phyloP scores from a whole-genome alignment of 768 basidiomycete species.

The Hypholoma sublateritium region DNA sequence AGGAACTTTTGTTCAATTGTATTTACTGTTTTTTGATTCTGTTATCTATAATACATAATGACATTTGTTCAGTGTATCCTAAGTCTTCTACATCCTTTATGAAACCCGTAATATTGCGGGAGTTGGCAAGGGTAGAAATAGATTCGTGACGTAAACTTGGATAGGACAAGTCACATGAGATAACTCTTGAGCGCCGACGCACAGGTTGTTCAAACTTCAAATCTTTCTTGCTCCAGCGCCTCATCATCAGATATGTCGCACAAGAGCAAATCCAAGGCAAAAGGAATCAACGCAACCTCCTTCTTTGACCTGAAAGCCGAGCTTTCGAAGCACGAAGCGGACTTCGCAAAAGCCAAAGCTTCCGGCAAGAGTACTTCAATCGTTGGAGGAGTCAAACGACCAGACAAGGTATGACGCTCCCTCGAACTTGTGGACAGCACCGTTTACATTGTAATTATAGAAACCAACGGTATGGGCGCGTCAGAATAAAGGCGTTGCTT shows the following conservation, averaged over 20 bases:
- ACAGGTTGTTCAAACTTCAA: not conserved
- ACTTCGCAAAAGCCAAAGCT: conserved; percentile 58
- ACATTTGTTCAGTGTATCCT: too few species aligned
- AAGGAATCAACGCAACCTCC: conserved; percentile 70
- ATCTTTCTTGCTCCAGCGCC: not conserved
- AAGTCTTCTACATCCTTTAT: too few species aligned
- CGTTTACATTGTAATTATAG: conserved; percentile 31
- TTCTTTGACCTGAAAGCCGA: conserved; percentile 85
- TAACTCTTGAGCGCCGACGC: not conserved
- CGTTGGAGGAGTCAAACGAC: conserved; percentile 61
- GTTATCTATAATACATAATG: too few species aligned
- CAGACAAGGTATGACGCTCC: conserved; percentile 60
- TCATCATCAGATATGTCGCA: conserved; percentile 37
- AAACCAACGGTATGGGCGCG: conserved; percentile 78
- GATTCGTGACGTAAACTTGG: too few species aligned
- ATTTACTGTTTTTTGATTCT: too few species aligned
- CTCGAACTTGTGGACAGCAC: not conserved
- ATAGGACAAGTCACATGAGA: too few species aligned
- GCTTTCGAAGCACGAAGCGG: conserved; percentile 60
- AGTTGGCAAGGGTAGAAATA: too few species aligned
- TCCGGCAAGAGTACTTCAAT: conserved; percentile 52
- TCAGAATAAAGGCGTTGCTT: conserved; percentile 71
- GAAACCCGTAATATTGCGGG: too few species aligned
- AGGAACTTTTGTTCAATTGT: too few species aligned
- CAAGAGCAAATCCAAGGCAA: conserved; percentile 60